Percentiles rank a stretch among this genome's conserved stretches.
phyloP scores from a whole-genome alignment of 768 basidiomycete species.

The Lactarius quietus region DNA sequence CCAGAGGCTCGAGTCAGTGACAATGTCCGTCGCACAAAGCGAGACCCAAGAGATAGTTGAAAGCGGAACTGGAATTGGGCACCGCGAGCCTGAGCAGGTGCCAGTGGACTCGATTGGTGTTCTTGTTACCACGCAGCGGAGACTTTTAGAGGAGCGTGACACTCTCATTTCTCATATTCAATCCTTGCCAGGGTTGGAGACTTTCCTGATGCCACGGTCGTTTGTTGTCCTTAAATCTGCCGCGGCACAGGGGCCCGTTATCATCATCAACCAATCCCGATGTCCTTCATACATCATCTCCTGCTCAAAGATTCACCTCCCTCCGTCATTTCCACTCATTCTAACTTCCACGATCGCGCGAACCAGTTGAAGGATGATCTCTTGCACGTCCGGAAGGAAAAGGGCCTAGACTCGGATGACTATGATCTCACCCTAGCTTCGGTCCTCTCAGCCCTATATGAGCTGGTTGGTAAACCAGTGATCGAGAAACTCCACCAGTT shows the following conservation, averaged over 20 bases:
- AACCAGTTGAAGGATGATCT: conserved; percentile 36
- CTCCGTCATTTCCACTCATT: conserved; percentile 49
- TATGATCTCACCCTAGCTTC: background rate
- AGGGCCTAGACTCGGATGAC: background rate
- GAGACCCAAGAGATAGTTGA: background rate
- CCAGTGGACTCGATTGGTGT: conserved; percentile 33
- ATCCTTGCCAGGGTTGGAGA: background rate
- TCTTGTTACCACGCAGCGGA: conserved; percentile 24
- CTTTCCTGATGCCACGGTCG: background rate
- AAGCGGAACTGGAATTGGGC: no score
- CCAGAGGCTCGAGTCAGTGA: background rate
- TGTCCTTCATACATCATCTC: conserved; percentile 23
- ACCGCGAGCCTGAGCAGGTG: no score
- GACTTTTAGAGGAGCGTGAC: background rate
- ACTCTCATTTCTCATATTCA: background rate
- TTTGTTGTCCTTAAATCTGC: background rate
- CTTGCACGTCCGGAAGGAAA: background rate
- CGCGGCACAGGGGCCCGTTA: background rate
- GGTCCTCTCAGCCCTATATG: conserved; percentile 5
- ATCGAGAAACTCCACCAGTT: no score
- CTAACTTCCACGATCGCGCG: conserved; percentile 61
- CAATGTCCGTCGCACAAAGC: background rate
- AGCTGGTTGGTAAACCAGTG: no score
- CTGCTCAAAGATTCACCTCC: background rate
- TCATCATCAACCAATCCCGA: background rate